Percentiles rank a stretch among this genome's conserved stretches.
phyloP scores from a whole-genome alignment of 768 basidiomycete species.

The Pleurotus ostreatus region DNA sequence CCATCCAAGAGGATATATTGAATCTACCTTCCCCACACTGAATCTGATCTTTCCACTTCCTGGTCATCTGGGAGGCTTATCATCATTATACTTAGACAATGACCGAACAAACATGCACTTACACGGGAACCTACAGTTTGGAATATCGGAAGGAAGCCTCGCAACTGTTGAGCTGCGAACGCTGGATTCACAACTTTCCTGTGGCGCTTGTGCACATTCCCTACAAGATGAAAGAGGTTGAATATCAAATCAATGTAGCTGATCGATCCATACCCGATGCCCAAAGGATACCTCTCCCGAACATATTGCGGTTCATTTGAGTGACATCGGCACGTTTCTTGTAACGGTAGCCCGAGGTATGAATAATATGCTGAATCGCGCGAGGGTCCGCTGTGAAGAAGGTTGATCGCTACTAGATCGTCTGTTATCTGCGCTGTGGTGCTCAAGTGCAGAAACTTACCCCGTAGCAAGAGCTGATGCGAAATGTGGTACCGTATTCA shows the following conservation, averaged over 20 bases:
- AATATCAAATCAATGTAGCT: too few species aligned
- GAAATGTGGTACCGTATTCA: constrained; percentile 22
- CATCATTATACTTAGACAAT: neutral
- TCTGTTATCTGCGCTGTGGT: neutral
- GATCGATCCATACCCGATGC: constrained; percentile 25
- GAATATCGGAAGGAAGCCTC: constrained; percentile 23
- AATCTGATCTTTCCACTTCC: constrained; percentile 25
- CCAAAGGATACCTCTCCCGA: constrained; percentile 23
- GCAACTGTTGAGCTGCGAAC: constrained; percentile 15
- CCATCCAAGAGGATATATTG: constrained; percentile 24
- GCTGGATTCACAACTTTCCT: constrained; percentile 26
- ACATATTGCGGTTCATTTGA: constrained; percentile 15
- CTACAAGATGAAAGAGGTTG: neutral
- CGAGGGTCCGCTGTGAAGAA: constrained; percentile 28
- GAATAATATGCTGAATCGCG: constrained; percentile 26
- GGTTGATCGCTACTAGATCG: constrained; percentile 18
- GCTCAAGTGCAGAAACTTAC: neutral
- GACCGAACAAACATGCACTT: neutral
- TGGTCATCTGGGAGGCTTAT: constrained; percentile 12
- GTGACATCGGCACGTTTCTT: constrained; percentile 18
- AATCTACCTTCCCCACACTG: constrained; percentile 13
- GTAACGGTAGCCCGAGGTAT: constrained; percentile 27
- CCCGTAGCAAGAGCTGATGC: constrained; percentile 8
- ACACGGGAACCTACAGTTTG: constrained; percentile 21
- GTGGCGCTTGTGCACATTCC: constrained; percentile 22